Evolutionary conservation across 2,329 filamentous ascomycete species (phyloP), one percentile per base, ranked within the genome.

Genomic region (Cladorrhinum sp.): DNA sequence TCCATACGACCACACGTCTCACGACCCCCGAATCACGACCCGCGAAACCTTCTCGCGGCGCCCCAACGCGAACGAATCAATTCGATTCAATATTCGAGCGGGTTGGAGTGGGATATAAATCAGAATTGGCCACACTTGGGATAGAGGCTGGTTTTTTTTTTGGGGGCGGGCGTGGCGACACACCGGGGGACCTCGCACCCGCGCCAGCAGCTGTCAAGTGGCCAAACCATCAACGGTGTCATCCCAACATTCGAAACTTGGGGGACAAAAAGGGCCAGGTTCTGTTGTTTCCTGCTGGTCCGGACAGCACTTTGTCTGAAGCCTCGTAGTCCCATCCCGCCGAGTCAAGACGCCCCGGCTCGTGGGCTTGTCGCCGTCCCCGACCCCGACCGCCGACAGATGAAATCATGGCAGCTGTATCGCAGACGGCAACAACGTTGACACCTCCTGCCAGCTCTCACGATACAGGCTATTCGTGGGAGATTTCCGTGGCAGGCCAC

Each of bases 341-440:
- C 54, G 54, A 56, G 54, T 56, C 54, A 56, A 48, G 33, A 18
- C 39, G 36, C 49, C 36, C 54, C 42, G 20, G 36, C 18, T 51
- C 49, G 20, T 26, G 16, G 20, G 21, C 42, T 49, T 57, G 54
- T 57, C 54, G 36, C 39, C 54, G 54, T 48, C 54, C 21, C 54
- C 54, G 39, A 48, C 54, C 21, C 54, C 54, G 39, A 48, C 39
- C 53, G 53, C 23, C 49, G 16, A 5, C 62, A 50, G 62, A 65
- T 64, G 62, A 66, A 56, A 68, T 61, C 49, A 85, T 84, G 82
- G 78, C 82, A 68, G 77, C 80, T 70, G 78, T 85, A 72, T 81
- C 82, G 66, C 77, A 79, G 63, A 77, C 78, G 64, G 75, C 79
- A 56, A 75, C 79, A 62, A 76, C 79, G 51, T 73, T 84, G 62